Conservation (phyloP, 306 rosid genomes). For the Quercus bicolor region DNA sequence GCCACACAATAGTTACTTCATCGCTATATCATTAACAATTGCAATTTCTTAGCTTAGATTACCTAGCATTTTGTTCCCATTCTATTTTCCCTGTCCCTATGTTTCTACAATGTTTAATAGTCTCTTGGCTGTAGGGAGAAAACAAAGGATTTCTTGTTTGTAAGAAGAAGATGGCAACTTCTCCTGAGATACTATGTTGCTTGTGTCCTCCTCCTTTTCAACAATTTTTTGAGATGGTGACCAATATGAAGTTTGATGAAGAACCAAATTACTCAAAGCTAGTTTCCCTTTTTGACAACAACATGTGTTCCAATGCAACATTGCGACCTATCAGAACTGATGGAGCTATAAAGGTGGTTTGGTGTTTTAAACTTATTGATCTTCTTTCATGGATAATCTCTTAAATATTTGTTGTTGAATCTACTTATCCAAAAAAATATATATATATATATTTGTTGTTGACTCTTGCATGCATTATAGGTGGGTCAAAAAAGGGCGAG, state of each 20-base stretch:
- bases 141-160: constrained; percentile 94
- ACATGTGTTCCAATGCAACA: constrained; percentile 62
- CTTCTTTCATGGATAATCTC: not conserved
- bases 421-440: not conserved
- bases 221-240: constrained; percentile 83
- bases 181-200: constrained; percentile 90
- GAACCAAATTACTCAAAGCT: constrained; percentile 89
- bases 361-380: constrained; percentile 8
- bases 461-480: constrained; percentile 33
- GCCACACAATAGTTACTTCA: no score
- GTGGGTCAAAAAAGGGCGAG: constrained; percentile 89
- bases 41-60: not conserved
- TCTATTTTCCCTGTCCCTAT: not conserved
- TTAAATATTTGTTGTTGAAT: not conserved
- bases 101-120: not conserved
- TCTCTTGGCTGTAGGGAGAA: constrained; percentile 62
- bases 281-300: constrained; percentile 73
- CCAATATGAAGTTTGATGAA: constrained; percentile 86
- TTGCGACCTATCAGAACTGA: constrained; percentile 81
- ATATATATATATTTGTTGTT: not conserved
- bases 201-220: constrained; percentile 83
- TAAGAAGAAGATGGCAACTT: constrained; percentile 90
- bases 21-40: not conserved
- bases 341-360: constrained; percentile 81
- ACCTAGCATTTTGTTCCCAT: not conserved